Evolutionary conservation across 805 yeast species (phyloP), one percentile per base, ranked within the genome.

Genomic region (Pichia sporocuriosa): DNA sequence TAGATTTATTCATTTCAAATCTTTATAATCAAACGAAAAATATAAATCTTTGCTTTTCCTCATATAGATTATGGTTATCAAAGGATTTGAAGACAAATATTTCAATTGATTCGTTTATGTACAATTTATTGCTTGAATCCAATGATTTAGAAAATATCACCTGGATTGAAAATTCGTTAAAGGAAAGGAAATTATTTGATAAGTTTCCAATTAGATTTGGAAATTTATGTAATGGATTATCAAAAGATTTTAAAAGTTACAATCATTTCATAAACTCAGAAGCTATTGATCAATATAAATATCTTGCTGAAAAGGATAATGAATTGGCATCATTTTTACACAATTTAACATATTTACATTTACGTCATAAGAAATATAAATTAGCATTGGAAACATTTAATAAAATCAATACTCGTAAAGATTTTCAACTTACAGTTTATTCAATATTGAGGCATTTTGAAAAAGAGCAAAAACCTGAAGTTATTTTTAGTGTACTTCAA

Each of bases 21-120:
- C 20, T 59, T 7, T 43, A 38, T 19, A 42, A 43, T 15, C 31
- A 37, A 23, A 53, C 62, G 1, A 35, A 40, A 32, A 59, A 58
- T 35, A 31, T 51, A 1, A 39, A 51, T 12, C 40, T 50, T 4
- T 51, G 59, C 35, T 52, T 47, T 24, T 49, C 48, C 38, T 54
- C 56, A 1, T 59, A 56, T 42, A 44, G 53, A 23, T 40, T 55
- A 2, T 59, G 64, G 64, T 13, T 54, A 4, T 48, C 56, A 11
- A 48, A 42, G 25, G 37, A 44, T 7, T 38, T 49, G 6, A 32
- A 40, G 3, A 50, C 56, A 3, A 42, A 35, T 11, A 39, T 48
- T 11, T 39, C 46, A 12, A 53, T 61, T 7, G 58, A 56, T 36
- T 53, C 53, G 4, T 46, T 44, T 17, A 21, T 60, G 26, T 56